Conservation (phyloP, 1,139 yeast species). For the Pichia sp. region DNA sequence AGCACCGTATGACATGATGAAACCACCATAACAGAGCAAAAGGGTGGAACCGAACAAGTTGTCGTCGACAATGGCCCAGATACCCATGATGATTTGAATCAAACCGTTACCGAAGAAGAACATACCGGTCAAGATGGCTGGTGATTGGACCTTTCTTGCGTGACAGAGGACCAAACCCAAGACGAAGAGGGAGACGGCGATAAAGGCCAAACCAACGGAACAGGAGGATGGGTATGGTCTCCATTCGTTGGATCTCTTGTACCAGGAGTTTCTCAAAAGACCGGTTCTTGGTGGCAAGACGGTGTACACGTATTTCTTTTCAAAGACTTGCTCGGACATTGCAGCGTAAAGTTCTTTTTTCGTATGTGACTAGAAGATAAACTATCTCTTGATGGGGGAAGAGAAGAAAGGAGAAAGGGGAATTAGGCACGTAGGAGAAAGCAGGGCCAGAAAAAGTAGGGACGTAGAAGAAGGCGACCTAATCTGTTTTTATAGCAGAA, state of each 20-base stretch:
- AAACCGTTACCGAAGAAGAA: slow-evolving; percentile 59
- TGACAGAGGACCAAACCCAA: slow-evolving; percentile 40
- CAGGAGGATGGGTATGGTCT: slow-evolving; percentile 31
- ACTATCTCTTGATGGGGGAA: not conserved
- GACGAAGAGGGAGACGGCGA: slow-evolving; percentile 26
- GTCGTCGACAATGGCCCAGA: slow-evolving; percentile 58
- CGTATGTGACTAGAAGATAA: not conserved
- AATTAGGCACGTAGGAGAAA: not conserved
- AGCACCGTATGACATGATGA: slow-evolving; percentile 35
- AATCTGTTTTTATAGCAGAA: not conserved
- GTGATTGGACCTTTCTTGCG: slow-evolving; percentile 47
- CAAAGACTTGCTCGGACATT: slow-evolving; percentile 17
- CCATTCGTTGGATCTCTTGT: slow-evolving; percentile 24
- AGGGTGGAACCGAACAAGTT: slow-evolving; percentile 37
- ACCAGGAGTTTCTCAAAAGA: slow-evolving; percentile 25
- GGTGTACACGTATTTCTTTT: slow-evolving; percentile 15
- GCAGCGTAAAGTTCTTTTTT: not conserved
- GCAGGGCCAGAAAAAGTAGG: not conserved
- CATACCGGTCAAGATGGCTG: slow-evolving; percentile 44
- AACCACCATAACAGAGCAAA: slow-evolving; percentile 36
- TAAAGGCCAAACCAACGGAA: slow-evolving; percentile 27
- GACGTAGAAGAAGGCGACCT: not conserved
- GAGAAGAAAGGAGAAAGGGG: not conserved
- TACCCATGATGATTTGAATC: slow-evolving; percentile 58
- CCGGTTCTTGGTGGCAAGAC: slow-evolving; percentile 29